Evolutionary conservation across 1,139 yeast genomes (phyloP).

Genomic region (Geotrichum phurueaensis): DNA sequence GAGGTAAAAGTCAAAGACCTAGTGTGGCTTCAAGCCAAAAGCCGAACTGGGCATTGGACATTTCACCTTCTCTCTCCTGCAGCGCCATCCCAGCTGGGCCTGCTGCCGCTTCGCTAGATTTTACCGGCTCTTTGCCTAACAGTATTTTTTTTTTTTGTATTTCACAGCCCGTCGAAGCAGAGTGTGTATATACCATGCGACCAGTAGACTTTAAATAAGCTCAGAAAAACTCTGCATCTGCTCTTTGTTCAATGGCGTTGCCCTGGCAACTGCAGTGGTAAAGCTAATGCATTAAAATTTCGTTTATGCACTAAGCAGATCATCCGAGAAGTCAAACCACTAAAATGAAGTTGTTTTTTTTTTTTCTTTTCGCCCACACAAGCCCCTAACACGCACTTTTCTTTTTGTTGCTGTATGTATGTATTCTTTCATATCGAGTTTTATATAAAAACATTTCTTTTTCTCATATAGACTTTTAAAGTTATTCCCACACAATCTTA

Average conservation of each 20-base stretch:
- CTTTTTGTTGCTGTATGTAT: too few species aligned
- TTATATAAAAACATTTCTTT: not conserved
- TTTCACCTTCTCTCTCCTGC: not conserved
- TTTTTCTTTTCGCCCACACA: not conserved
- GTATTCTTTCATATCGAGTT: too few species aligned
- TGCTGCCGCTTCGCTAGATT: not conserved
- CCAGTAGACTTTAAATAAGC: not conserved
- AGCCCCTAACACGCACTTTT: too few species aligned
- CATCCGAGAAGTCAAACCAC: not conserved
- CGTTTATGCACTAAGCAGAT: not conserved
- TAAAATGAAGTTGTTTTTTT: not conserved
- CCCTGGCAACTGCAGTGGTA: not conserved
- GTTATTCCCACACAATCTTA: too few species aligned
- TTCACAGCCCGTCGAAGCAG: not conserved
- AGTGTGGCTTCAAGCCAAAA: not conserved
- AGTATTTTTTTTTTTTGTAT: too few species aligned
- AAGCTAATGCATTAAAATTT: not conserved
- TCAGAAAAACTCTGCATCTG: not conserved
- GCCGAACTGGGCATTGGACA: not conserved
- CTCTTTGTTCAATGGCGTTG: not conserved
- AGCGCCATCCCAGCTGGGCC: not conserved
- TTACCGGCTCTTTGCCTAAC: not conserved
- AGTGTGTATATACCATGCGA: not conserved
- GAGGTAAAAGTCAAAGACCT: not conserved
- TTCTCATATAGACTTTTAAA: too few species aligned